These are phyloP conservation scores for Pogostemon cablin DNA, from an alignment of 257 asterid genomes.

Conservation along the genomic window DNA sequence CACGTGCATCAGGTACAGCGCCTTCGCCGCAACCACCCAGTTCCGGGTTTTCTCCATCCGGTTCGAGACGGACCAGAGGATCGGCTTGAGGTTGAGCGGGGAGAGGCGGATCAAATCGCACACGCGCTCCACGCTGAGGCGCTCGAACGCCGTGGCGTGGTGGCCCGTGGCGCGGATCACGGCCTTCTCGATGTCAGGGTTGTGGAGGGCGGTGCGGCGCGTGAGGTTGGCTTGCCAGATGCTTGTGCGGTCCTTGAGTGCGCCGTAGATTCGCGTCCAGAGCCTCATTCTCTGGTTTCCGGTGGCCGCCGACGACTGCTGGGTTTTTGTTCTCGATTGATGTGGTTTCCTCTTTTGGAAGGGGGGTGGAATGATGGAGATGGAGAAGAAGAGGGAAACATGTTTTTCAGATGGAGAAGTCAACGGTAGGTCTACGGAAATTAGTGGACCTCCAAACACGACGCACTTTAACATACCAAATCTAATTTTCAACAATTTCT, in stretches of 20 bases:
- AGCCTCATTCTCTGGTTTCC: slow-evolving; percentile 69
- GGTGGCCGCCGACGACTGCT: slow-evolving; percentile 12
- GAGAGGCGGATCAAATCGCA: slow-evolving; percentile 72
- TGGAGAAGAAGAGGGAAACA: slow-evolving; percentile 5
- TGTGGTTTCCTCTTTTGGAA: background rate
- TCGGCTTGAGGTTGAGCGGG: slow-evolving; percentile 62
- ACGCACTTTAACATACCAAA: background rate
- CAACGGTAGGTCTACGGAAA: background rate
- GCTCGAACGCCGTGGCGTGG: slow-evolving; percentile 47
- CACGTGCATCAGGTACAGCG: slow-evolving; percentile 69
- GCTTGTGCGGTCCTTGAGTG: slow-evolving; percentile 73
- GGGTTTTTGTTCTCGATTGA: background rate
- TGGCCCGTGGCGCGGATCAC: slow-evolving; percentile 82
- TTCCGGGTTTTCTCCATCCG: slow-evolving; percentile 56
- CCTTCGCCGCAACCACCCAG: slow-evolving; percentile 81
- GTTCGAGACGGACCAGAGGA: slow-evolving; percentile 60
- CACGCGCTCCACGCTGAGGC: slow-evolving; percentile 52
- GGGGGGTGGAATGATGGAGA: background rate
- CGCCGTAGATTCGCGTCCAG: slow-evolving; percentile 72
- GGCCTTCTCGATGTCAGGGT: slow-evolving; percentile 81
- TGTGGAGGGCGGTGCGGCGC: slow-evolving; percentile 60
- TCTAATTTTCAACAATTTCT: too few species aligned
- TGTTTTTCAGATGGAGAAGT: slow-evolving; percentile 27
- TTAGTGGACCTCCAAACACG: slow-evolving; percentile 30
- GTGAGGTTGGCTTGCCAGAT: slow-evolving; percentile 59